These are phyloP conservation scores for Dothistroma septosporum DNA, from an alignment of 2,329 filamentous ascomycete species.

Conservation along the genomic window DNA sequence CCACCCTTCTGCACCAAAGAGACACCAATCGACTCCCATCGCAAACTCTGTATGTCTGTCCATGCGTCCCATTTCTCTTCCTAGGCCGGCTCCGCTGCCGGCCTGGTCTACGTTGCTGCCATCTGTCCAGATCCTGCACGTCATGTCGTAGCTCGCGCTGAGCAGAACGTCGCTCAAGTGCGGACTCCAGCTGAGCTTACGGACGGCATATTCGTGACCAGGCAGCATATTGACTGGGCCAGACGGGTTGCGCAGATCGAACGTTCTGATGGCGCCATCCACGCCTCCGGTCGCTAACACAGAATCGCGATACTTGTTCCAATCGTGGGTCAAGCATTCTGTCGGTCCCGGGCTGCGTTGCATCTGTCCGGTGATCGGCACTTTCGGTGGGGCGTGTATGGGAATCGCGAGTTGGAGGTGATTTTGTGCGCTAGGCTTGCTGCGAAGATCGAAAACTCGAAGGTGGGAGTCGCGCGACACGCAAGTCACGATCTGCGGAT, in stretches of 20 bases:
- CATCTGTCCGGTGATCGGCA: constrained; percentile 43
- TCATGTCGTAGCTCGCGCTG: constrained; percentile 97
- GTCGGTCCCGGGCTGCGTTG: constrained; percentile 54
- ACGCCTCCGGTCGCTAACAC: constrained; percentile 86
- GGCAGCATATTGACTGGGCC: constrained; percentile 70
- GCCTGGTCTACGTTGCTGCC: constrained; percentile 52
- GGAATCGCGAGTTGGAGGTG: constrained; percentile 80
- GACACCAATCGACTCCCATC: constrained; percentile 94
- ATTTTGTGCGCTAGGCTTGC: constrained; percentile 78
- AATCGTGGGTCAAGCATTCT: constrained; percentile 91
- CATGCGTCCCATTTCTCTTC: constrained; percentile 76
- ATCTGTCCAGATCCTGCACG: constrained; percentile 88
- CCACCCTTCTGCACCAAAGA: constrained; percentile 95
- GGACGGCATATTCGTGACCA: constrained; percentile 88
- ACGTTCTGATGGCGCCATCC: constrained; percentile 79
- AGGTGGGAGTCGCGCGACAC: constrained; percentile 87
- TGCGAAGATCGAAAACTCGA: constrained; percentile 86
- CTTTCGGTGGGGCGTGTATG: constrained; percentile 65
- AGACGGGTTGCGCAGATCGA: constrained; percentile 77
- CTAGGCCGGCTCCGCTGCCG: constrained; percentile 35
- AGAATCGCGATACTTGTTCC: constrained; percentile 93
- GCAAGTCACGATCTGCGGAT: constrained; percentile 77
- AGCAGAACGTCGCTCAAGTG: constrained; percentile 85
- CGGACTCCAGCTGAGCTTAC: constrained; percentile 84
- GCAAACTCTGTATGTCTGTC: constrained; percentile 92